phyloP scores from a whole-genome alignment of 2,329 filamentous ascomycete species.

The Trichoderma sp. region DNA sequence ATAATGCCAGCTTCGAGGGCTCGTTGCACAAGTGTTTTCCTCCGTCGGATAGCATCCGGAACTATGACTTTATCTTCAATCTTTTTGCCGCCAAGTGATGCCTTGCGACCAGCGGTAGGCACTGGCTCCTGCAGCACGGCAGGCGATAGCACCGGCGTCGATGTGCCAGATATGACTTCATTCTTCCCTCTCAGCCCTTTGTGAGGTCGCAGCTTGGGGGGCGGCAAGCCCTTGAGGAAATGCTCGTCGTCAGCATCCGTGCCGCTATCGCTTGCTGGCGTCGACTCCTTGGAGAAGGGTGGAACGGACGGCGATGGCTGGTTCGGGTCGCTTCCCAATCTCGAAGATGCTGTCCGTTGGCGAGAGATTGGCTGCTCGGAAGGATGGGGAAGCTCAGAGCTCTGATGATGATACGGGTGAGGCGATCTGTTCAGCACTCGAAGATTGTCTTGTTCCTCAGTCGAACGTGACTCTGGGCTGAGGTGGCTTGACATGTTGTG shows the following conservation, averaged over 20 bases:
- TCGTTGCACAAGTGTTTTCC: constrained; percentile 55
- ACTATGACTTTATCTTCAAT: constrained; percentile 29
- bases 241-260: constrained; percentile 96
- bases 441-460: constrained; percentile 43
- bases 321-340: constrained; percentile 28
- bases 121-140: constrained; percentile 47
- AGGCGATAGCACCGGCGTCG: constrained; percentile 58
- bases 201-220: constrained; percentile 69
- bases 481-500: constrained; percentile 52
- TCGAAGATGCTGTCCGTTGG: constrained; percentile 26
- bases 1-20: constrained; percentile 56
- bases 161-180: constrained; percentile 55
- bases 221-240: constrained; percentile 80
- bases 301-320: constrained; percentile 30
- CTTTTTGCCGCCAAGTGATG: constrained; percentile 24
- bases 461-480: constrained; percentile 38
- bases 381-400: constrained; percentile 52
- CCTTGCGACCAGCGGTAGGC: constrained; percentile 30
- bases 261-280: constrained; percentile 79
- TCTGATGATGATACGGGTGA: constrained; percentile 66
- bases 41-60: constrained; percentile 43
- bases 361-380: constrained; percentile 43
- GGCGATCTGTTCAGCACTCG: constrained; percentile 62
- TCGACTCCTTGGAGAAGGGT: constrained; percentile 53
- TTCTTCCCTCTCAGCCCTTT: constrained; percentile 73